phyloP scores from a whole-genome alignment of 164 flowering plant species.

The Annona cherimola region DNA sequence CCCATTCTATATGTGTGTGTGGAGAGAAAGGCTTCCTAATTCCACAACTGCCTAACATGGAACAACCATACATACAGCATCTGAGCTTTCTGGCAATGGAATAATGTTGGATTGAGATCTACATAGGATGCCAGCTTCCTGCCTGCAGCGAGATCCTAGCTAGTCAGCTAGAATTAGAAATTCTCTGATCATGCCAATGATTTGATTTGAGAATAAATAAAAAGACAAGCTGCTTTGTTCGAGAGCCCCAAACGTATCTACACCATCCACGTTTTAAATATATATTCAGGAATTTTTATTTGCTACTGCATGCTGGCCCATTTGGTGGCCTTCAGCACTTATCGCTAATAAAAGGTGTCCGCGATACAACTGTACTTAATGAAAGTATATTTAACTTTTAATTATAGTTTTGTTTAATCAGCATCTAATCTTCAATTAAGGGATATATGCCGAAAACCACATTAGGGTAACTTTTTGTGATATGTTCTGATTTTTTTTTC shows the following conservation, averaged over 20 bases:
- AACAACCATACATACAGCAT: too few species aligned
- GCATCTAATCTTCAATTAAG: neutral
- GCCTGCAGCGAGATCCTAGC: too few species aligned
- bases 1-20: too few species aligned
- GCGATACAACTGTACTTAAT: neutral
- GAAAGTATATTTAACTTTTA: neutral
- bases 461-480: neutral
- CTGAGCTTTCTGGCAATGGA: too few species aligned
- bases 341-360: neutral
- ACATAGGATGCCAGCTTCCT: too few species aligned
- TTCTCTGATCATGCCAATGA: too few species aligned
- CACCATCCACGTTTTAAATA: neutral
- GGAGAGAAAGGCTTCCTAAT: too few species aligned
- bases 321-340: neutral
- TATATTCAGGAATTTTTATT: neutral
- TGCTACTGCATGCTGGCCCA: neutral
- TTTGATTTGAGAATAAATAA: too few species aligned
- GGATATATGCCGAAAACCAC: neutral
- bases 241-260: neutral
- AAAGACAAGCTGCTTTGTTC: too few species aligned
- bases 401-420: neutral
- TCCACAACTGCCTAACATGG: too few species aligned
- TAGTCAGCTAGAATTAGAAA: too few species aligned
- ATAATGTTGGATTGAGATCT: too few species aligned
- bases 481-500: neutral